Conservation (phyloP, 2,329 filamentous ascomycete genomes). For the Hypoxylon sp. region DNA sequence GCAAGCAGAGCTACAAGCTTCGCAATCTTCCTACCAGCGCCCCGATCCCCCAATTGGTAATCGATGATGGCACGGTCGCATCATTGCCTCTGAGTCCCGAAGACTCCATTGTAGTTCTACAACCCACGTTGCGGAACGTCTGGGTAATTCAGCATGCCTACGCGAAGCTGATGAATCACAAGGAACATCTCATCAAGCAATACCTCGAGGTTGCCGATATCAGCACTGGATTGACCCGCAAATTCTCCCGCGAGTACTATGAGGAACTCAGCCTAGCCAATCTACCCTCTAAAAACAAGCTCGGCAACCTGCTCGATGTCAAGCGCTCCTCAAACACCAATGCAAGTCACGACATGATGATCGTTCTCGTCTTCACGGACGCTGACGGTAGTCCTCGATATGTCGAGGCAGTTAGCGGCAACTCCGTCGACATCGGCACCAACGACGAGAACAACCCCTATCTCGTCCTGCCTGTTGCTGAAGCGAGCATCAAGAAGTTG, state of each 20-base stretch:
- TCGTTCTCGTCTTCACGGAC: constrained; percentile 21
- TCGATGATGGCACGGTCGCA: constrained; percentile 11
- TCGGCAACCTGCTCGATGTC: constrained; percentile 42
- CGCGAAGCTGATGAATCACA: constrained; percentile 29
- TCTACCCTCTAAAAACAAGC: constrained; percentile 39
- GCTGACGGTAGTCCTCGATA: constrained; percentile 6
- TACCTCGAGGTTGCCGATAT: constrained; percentile 21
- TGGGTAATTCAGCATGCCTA: constrained; percentile 43
- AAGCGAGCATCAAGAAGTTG: constrained; percentile 39
- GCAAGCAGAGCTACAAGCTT: constrained; percentile 39
- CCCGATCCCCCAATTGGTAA: constrained; percentile 14
- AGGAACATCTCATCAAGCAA: constrained; percentile 36
- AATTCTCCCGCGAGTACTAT: constrained; percentile 41
- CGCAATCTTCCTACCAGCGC: constrained; percentile 5
- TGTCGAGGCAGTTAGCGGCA: constrained; percentile 33
- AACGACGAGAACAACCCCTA: constrained; percentile 6
- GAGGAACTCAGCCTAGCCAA: constrained; percentile 31
- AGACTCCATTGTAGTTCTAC: constrained; percentile 21
- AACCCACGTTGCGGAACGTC: constrained; percentile 40
- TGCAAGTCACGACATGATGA: constrained; percentile 29
- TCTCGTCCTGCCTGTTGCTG: constrained; percentile 29
- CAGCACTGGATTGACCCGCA: constrained; percentile 13
- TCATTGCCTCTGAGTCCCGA: neutral
- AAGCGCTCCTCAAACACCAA: constrained; percentile 27
- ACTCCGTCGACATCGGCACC: neutral